Conservation (phyloP, 2,329 filamentous ascomycete species). For the Colletotrichum graminicola region DNA sequence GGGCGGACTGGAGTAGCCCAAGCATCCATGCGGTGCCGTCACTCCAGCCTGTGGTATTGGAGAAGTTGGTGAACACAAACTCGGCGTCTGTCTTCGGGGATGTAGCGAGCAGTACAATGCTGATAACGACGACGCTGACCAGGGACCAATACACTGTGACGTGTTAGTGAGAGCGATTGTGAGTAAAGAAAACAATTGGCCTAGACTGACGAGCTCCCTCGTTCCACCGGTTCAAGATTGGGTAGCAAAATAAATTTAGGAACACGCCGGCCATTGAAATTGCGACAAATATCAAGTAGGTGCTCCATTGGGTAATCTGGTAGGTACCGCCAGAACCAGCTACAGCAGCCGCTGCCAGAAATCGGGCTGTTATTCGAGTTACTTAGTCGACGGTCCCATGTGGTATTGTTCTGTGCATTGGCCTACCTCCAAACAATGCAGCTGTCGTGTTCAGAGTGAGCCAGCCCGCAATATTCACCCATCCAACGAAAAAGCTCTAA, state of each 20-base stretch:
- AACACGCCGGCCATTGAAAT: constrained; percentile 52
- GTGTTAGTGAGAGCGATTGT: background rate
- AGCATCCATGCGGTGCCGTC: constrained; percentile 62
- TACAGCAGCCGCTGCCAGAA: constrained; percentile 57
- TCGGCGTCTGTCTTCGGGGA: constrained; percentile 57
- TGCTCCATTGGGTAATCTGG: constrained; percentile 53
- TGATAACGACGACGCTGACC: constrained; percentile 56
- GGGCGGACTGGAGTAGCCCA: constrained; percentile 56
- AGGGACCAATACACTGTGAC: constrained; percentile 57
- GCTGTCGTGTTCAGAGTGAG: constrained; percentile 58
- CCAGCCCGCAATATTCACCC: constrained; percentile 62
- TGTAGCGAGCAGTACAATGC: constrained; percentile 57
- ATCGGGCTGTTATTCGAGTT: constrained; percentile 51
- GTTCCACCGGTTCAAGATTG: constrained; percentile 57
- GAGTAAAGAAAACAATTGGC: no score
- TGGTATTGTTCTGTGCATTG: no score
- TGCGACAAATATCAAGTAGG: constrained; percentile 58
- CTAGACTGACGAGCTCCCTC: constrained; percentile 53
- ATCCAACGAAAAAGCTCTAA: constrained; percentile 59
- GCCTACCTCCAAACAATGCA: constrained; percentile 56
- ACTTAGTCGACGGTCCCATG: background rate
- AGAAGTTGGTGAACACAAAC: constrained; percentile 59
- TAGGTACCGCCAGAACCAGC: constrained; percentile 55
- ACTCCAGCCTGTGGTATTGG: constrained; percentile 60
- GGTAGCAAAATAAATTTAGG: constrained; percentile 58